Percentiles rank a stretch among this genome's conserved stretches.
Conservation (phyloP, 345 rosid species). For the Physaria fendleri region DNA sequence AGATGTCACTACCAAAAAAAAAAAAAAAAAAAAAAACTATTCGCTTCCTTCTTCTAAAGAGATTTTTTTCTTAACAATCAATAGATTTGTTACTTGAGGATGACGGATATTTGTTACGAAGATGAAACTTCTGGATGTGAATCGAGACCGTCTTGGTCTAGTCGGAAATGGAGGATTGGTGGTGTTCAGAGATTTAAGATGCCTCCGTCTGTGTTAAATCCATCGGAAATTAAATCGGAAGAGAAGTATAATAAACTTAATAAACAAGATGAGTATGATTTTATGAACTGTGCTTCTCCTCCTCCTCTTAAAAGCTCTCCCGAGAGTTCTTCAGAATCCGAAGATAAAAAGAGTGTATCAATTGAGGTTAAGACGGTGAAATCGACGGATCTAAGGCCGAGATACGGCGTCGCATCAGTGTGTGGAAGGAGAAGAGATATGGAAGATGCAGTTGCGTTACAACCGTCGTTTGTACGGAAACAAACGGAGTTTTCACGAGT, state of each 20-base stretch:
- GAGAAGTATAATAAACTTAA: slow-evolving; percentile 26
- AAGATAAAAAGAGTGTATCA: too few relatives aligned
- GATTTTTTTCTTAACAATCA: neutral
- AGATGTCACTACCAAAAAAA: too few relatives aligned
- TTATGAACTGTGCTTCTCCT: slow-evolving; percentile 5
- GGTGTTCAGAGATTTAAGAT: slow-evolving; percentile 52
- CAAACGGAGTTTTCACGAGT: slow-evolving; percentile 12
- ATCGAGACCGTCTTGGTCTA: slow-evolving; percentile 37
- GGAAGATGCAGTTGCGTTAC: slow-evolving; percentile 74
- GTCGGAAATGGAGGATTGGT: slow-evolving; percentile 69
- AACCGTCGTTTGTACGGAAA: slow-evolving; percentile 40
- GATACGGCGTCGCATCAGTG: slow-evolving; percentile 63
- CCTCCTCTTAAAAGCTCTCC: slow-evolving; percentile 27
- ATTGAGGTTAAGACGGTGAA: slow-evolving; percentile 8
- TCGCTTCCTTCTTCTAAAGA: too few relatives aligned
- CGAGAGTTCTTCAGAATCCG: too few relatives aligned
- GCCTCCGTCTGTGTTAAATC: slow-evolving; percentile 20
- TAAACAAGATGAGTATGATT: slow-evolving; percentile 29
- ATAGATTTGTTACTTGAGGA: neutral
- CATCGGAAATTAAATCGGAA: neutral
- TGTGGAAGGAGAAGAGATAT: slow-evolving; percentile 84
- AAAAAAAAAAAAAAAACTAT: too few relatives aligned
- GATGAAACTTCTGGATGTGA: slow-evolving; percentile 28
- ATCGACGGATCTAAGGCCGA: slow-evolving; percentile 29
- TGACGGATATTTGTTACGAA: slow-evolving; percentile 64